Evolutionary conservation across 1,284 basidiomycete species (phyloP).

Genomic region (Volvariella volvacea): DNA sequence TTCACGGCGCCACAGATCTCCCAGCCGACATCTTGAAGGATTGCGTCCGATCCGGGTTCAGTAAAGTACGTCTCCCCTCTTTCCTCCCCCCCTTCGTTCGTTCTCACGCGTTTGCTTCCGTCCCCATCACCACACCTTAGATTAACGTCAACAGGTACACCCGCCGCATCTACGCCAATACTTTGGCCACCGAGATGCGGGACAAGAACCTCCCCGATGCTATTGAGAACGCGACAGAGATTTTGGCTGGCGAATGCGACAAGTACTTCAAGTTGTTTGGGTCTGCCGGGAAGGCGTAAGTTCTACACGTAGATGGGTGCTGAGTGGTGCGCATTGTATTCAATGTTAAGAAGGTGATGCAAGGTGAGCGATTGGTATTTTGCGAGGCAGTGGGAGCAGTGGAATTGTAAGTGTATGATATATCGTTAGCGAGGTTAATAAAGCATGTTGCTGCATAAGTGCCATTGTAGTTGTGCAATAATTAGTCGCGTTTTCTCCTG

Average conservation of each 20-base stretch:
- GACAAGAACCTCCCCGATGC: constrained; percentile 39
- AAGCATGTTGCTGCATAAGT: no score
- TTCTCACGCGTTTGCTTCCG: no score
- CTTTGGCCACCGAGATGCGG: constrained; percentile 24
- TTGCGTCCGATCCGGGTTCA: constrained; percentile 39
- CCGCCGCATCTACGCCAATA: constrained; percentile 35
- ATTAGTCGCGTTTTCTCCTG: no score
- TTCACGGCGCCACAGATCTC: constrained; percentile 40
- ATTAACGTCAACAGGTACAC: constrained; percentile 45
- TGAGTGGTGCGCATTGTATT: no score
- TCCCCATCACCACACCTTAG: no score
- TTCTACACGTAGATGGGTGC: no score
- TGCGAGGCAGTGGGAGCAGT: no score
- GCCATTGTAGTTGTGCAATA: no score
- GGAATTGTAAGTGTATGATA: no score
- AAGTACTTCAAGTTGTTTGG: constrained; percentile 36
- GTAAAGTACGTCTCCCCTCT: constrained; percentile 32
- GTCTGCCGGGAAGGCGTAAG: constrained; percentile 31
- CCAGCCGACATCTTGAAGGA: constrained; percentile 36
- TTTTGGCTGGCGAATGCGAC: constrained; percentile 34
- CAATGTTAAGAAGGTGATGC: no score
- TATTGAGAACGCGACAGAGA: constrained; percentile 37
- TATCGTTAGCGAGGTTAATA: no score
- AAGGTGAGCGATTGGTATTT: no score
- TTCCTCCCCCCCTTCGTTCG: not conserved